These are phyloP conservation scores for Deinandra increscens DNA, from an alignment of 129 eudicot genomes.

Conservation along the genomic window DNA sequence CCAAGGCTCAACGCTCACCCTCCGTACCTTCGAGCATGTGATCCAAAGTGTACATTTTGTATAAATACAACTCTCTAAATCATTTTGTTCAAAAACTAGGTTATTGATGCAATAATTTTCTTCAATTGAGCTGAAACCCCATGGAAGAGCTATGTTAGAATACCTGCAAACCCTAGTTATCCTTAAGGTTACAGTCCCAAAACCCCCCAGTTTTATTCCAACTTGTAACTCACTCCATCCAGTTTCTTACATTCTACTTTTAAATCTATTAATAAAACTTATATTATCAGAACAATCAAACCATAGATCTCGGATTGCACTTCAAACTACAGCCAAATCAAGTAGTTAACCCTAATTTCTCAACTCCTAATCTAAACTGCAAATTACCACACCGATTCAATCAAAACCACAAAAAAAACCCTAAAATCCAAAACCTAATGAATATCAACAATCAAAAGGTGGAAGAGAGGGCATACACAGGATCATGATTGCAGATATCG, in stretches of 20 bases:
- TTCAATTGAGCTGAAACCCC: constrained; percentile 2
- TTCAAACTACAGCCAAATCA: constrained; percentile 12
- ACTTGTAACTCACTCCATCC: background rate
- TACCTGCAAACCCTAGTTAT: constrained; percentile 11
- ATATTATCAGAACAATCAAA: constrained; percentile 8
- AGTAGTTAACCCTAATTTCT: constrained; percentile 21
- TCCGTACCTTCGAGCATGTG: too few relatives aligned
- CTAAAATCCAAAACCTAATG: constrained; percentile 17
- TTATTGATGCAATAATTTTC: background rate
- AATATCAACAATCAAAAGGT: background rate
- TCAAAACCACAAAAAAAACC: constrained; percentile 14
- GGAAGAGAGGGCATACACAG: constrained; percentile 36
- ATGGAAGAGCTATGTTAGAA: background rate
- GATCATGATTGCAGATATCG: constrained; percentile 57
- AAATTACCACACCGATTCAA: background rate
- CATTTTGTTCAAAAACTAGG: background rate
- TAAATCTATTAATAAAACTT: constrained; percentile 10
- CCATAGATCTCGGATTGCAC: constrained; percentile 9
- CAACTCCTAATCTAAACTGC: background rate
- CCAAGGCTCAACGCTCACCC: too few relatives aligned
- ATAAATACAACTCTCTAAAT: background rate
- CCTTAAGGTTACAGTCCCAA: background rate
- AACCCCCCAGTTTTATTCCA: constrained; percentile 5
- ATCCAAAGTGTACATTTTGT: background rate
- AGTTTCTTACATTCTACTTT: constrained; percentile 21